Percentiles rank a stretch among this genome's conserved stretches.
Conservation (phyloP, 2,329 filamentous ascomycete species). For the Dothideomycetidae sp. region DNA sequence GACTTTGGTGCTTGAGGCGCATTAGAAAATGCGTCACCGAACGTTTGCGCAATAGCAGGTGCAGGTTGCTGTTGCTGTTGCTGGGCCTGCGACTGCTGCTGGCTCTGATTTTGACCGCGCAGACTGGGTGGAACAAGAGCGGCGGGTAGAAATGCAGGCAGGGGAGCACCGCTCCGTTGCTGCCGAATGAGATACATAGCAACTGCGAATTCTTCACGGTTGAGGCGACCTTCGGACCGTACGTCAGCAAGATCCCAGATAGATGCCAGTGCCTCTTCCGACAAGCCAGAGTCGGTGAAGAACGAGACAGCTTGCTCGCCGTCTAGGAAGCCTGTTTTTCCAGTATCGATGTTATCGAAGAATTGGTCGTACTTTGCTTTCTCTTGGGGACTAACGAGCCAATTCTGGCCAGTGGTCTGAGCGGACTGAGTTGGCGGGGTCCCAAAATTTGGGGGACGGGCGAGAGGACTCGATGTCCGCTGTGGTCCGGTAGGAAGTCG, state of each 20-base stretch:
- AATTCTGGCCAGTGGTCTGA: slow-evolving; percentile 50
- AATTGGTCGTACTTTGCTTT: slow-evolving; percentile 80
- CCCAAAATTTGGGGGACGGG: slow-evolving; percentile 33
- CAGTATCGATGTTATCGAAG: slow-evolving; percentile 70
- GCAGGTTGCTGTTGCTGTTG: slow-evolving; percentile 30
- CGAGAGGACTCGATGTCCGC: slow-evolving; percentile 47
- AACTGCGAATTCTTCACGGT: slow-evolving; percentile 83
- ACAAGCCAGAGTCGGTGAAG: slow-evolving; percentile 79
- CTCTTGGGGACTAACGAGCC: slow-evolving; percentile 70
- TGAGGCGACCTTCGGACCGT: slow-evolving; percentile 74
- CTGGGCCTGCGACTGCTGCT: slow-evolving; percentile 32
- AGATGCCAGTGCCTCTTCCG: slow-evolving; percentile 77
- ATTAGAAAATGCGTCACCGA: slow-evolving; percentile 32
- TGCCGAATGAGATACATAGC: slow-evolving; percentile 95
- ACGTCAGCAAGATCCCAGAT: slow-evolving; percentile 97
- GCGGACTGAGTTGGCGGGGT: slow-evolving; percentile 35
- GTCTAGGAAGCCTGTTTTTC: slow-evolving; percentile 67
- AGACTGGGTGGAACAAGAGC: slow-evolving; percentile 78
- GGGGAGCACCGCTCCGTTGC: slow-evolving; percentile 55
- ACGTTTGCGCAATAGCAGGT: slow-evolving; percentile 38
- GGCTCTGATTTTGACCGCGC: slow-evolving; percentile 45
- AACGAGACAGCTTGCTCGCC: slow-evolving; percentile 91
- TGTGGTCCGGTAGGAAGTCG: slow-evolving; percentile 64
- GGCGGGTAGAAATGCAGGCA: slow-evolving; percentile 65
- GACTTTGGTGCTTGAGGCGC: slow-evolving; percentile 49